Percentiles rank a stretch among this genome's conserved stretches.
Evolutionary conservation across 306 rosid genomes (phyloP).

Genomic region (Carpinus fangiana): DNA sequence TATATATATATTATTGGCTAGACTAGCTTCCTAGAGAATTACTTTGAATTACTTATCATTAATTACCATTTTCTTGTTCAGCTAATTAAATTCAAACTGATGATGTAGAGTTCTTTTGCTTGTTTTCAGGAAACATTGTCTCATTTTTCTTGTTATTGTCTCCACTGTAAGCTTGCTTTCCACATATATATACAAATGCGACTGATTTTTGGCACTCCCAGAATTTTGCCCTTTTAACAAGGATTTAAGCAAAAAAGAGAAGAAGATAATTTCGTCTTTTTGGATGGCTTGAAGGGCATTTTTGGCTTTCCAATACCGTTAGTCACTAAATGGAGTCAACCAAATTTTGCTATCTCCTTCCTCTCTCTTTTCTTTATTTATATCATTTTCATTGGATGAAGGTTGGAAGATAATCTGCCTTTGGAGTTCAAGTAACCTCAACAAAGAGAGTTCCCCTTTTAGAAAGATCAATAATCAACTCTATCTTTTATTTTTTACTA

Average conservation of each 20-base stretch:
- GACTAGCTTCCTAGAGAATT: no score
- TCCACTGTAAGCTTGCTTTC: constrained; percentile 61
- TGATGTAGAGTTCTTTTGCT: constrained; percentile 3
- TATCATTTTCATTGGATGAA: no score
- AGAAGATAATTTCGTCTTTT: neutral
- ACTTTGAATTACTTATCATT: neutral
- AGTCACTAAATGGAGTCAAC: neutral
- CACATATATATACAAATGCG: neutral
- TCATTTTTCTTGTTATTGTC: constrained; percentile 71
- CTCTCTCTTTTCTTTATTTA: neutral
- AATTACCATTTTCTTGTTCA: neutral
- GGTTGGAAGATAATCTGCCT: no score
- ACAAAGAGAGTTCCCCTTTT: neutral
- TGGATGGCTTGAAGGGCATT: neutral
- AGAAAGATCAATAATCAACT: neutral
- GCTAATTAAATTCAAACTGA: neutral
- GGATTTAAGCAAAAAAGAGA: neutral
- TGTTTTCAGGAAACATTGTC: constrained; percentile 75
- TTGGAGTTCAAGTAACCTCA: neutral
- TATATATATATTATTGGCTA: no score
- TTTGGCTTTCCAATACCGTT: no score
- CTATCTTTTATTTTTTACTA: neutral
- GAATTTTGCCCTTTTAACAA: neutral
- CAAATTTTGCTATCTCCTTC: neutral
- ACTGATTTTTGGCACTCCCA: neutral